These are phyloP conservation scores for Didymella sp. DNA, from an alignment of 2,329 filamentous ascomycete species.

Conservation along the genomic window DNA sequence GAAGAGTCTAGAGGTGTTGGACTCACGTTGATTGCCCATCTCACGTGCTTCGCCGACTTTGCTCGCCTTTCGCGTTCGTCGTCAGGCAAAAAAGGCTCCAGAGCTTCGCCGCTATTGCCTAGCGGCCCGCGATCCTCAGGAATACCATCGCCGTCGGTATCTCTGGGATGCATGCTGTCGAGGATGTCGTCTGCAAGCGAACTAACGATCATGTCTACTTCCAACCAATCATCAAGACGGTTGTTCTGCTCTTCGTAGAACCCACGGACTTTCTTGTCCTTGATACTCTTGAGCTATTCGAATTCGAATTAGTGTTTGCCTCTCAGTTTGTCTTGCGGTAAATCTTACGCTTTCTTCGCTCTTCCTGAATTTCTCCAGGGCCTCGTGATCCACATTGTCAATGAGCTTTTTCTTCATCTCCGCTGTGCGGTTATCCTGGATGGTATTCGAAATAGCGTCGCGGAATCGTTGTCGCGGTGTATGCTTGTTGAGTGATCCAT, in stretches of 20 bases:
- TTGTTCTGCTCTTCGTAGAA: slow-evolving; percentile 65
- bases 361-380: slow-evolving; percentile 59
- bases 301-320: neutral
- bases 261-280: slow-evolving; percentile 58
- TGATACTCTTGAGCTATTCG: slow-evolving; percentile 58
- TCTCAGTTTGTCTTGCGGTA: neutral
- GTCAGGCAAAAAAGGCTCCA: slow-evolving; percentile 63
- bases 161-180: slow-evolving; percentile 64
- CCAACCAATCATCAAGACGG: slow-evolving; percentile 63
- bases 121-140: slow-evolving; percentile 61
- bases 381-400: slow-evolving; percentile 55
- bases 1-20: neutral
- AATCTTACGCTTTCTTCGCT: slow-evolving; percentile 55
- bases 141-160: slow-evolving; percentile 64
- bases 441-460: slow-evolving; percentile 56
- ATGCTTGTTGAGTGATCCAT: slow-evolving; percentile 29
- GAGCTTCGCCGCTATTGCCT: slow-evolving; percentile 56
- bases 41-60: slow-evolving; percentile 57
- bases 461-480: slow-evolving; percentile 49
- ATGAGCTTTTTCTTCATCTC: slow-evolving; percentile 60
- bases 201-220: slow-evolving; percentile 65
- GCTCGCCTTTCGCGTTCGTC: slow-evolving; percentile 59
- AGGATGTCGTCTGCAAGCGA: slow-evolving; percentile 65
- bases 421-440: slow-evolving; percentile 55
- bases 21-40: slow-evolving; percentile 63